Percentiles rank a stretch among this genome's conserved stretches.
These are phyloP conservation scores for Tuber magnatum DNA, from an alignment of 495 filamentous ascomycete species.

Conservation along the genomic window DNA sequence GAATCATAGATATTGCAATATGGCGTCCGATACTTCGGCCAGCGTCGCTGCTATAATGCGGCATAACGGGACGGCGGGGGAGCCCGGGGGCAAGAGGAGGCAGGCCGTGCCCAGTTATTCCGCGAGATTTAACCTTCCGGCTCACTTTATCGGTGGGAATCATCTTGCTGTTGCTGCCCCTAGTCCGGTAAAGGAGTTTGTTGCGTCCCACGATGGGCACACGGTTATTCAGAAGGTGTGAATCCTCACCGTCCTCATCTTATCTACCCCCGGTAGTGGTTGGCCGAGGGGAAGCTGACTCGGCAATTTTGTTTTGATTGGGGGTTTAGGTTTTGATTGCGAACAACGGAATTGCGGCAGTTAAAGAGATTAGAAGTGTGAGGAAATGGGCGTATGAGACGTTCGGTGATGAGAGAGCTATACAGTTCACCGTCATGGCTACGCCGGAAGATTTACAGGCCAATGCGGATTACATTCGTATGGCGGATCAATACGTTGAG, in stretches of 20 bases:
- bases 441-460: slow-evolving; percentile 97
- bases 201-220: slow-evolving; percentile 80
- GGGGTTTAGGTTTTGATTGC: slow-evolving; percentile 80
- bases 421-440: slow-evolving; percentile 99
- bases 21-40: slow-evolving; percentile 35
- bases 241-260: neutral
- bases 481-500: slow-evolving; percentile 99
- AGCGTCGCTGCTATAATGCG: slow-evolving; percentile 33
- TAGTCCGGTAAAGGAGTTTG: slow-evolving; percentile 88
- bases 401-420: slow-evolving; percentile 94
- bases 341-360: slow-evolving; percentile 99
- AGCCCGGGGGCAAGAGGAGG: slow-evolving; percentile 31
- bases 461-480: slow-evolving; percentile 98
- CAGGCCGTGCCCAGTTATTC: slow-evolving; percentile 47
- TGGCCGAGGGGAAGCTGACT: neutral
- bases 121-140: slow-evolving; percentile 68
- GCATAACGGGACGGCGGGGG: slow-evolving; percentile 25
- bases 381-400: slow-evolving; percentile 99
- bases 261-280: neutral
- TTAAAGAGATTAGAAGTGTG: slow-evolving; percentile 97
- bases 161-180: slow-evolving; percentile 68
- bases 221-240: slow-evolving; percentile 95
- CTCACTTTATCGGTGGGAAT: slow-evolving; percentile 96
- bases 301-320: neutral
- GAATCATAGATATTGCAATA: slow-evolving; percentile 9